These are phyloP conservation scores for Solanum chmielewskii DNA, from an alignment of 257 asterid genomes.

Conservation along the genomic window DNA sequence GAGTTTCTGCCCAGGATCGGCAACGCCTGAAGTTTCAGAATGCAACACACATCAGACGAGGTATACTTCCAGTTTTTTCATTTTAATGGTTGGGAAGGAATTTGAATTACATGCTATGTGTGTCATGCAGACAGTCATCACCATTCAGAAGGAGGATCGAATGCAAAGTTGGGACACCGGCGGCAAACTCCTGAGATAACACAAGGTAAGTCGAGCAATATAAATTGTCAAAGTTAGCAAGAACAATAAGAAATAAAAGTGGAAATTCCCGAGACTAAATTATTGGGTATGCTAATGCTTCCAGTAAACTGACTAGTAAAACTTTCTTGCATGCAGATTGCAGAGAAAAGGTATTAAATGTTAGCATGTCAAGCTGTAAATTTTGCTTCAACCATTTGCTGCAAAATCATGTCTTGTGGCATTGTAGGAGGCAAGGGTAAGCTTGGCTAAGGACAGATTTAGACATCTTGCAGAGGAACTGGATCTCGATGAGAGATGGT, in stretches of 20 bases:
- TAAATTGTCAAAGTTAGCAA: conserved; percentile 13
- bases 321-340: conserved; percentile 12
- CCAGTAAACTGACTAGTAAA: conserved; percentile 2
- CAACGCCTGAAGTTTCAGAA: conserved; percentile 33
- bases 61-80: not conserved
- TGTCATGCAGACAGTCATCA: conserved; percentile 27
- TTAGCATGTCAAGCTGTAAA: not conserved
- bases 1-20: conserved; percentile 41
- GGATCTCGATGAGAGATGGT: conserved; percentile 68
- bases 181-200: conserved; percentile 8
- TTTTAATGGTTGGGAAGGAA: not conserved
- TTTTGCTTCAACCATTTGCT: not conserved
- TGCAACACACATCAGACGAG: conserved; percentile 1
- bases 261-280: conserved; percentile 8
- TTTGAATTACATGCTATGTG: not conserved
- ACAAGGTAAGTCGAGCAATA: conserved; percentile 16
- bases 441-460: conserved; percentile 29
- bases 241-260: conserved; percentile 10
- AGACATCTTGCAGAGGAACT: conserved; percentile 53
- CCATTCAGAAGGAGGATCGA: conserved; percentile 16
- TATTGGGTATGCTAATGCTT: conserved; percentile 4
- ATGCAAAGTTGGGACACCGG: conserved; percentile 10
- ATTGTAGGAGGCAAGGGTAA: conserved; percentile 38
- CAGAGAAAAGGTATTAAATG: conserved; percentile 31
- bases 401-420: conserved; percentile 4